Evolutionary conservation across 352 stramenopile species (phyloP).

Genomic region (Phytophthora crassamura): DNA sequence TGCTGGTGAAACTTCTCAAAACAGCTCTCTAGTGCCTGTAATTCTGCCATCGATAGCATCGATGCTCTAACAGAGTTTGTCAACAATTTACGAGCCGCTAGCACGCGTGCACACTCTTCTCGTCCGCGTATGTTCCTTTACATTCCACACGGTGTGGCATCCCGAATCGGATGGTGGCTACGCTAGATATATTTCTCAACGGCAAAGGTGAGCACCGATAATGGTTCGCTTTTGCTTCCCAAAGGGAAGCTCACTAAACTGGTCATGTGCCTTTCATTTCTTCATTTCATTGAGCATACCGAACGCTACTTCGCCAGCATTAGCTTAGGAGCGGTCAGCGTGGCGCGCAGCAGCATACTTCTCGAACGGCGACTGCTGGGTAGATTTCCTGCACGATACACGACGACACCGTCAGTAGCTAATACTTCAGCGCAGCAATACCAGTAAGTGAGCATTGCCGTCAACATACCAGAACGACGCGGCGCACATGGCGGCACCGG

Average conservation of each 20-base stretch:
- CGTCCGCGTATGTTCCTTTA: slow-evolving; percentile 26
- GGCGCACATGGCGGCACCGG: slow-evolving; percentile 55
- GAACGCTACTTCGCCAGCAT: slow-evolving; percentile 10
- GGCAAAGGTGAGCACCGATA: slow-evolving; percentile 5
- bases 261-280: slow-evolving; percentile 19
- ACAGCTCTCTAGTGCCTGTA: no score
- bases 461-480: slow-evolving; percentile 70
- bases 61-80: no score
- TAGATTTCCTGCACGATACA: slow-evolving; percentile 43
- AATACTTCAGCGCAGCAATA: neutral
- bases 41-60: no score
- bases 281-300: slow-evolving; percentile 18
- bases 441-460: no score
- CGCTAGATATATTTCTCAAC: slow-evolving; percentile 2
- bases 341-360: slow-evolving; percentile 68
- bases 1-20: no score
- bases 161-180: slow-evolving; percentile 2
- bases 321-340: slow-evolving; percentile 57
- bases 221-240: slow-evolving; percentile 1
- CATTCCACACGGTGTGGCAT: slow-evolving; percentile 23
- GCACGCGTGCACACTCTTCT: slow-evolving; percentile 13
- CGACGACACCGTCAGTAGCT: slow-evolving; percentile 10
- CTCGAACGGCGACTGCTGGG: slow-evolving; percentile 60
- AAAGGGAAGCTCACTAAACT: slow-evolving; percentile 11
- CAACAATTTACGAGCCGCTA: neutral